phyloP scores from a whole-genome alignment of 2,329 filamentous ascomycete genomes.

The Microsporum audouinii region DNA sequence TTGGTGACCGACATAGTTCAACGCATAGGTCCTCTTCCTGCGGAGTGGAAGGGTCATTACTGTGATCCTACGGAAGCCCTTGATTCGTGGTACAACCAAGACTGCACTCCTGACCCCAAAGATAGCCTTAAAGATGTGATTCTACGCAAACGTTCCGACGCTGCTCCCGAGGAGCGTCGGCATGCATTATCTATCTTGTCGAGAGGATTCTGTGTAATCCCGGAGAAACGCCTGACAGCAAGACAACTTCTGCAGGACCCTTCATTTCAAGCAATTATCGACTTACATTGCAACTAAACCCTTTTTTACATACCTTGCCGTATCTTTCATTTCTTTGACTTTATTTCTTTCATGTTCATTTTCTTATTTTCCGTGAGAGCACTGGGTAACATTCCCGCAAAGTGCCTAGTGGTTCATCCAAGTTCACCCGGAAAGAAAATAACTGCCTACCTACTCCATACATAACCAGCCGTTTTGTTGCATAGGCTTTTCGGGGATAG shows the following conservation, averaged over 20 bases:
- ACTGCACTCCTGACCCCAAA: neutral
- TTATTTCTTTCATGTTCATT: too few relatives aligned
- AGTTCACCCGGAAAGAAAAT: too few relatives aligned
- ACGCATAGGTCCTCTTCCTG: constrained; percentile 19
- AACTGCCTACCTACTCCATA: too few relatives aligned
- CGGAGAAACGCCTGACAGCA: constrained; percentile 6
- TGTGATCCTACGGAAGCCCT: neutral
- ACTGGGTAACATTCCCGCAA: too few relatives aligned
- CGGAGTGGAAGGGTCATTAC: constrained; percentile 17
- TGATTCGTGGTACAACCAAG: neutral
- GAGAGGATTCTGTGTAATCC: neutral
- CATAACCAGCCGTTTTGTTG: too few relatives aligned
- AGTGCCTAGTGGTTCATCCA: too few relatives aligned
- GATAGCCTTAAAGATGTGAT: neutral
- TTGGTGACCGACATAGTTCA: constrained; percentile 9
- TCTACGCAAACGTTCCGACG: neutral
- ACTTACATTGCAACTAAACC: neutral
- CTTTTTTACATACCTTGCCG: too few relatives aligned
- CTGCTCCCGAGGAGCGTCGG: neutral
- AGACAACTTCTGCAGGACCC: constrained; percentile 6
- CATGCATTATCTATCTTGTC: constrained; percentile 5
- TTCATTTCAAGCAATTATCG: constrained; percentile 7
- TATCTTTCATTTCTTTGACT: too few relatives aligned
- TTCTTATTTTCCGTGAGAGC: too few relatives aligned
- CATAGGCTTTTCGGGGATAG: too few relatives aligned